phyloP scores from a whole-genome alignment of 768 basidiomycete genomes.

The Serendipita indica region DNA sequence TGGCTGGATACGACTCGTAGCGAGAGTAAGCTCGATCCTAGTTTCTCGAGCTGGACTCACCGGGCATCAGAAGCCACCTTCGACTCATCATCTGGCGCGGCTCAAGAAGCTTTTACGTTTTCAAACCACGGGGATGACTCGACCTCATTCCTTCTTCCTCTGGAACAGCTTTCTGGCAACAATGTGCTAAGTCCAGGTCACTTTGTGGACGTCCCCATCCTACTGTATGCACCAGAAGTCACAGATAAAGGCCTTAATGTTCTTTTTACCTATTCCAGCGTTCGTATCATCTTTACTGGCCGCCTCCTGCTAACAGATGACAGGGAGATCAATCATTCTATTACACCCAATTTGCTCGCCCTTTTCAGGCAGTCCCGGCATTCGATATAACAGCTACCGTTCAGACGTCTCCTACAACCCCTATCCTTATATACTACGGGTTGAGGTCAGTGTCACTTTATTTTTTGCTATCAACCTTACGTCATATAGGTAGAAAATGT shows the following conservation, averaged over 20 bases:
- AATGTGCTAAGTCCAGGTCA: slow-evolving; percentile 29
- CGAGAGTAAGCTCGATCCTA: slow-evolving; percentile 18
- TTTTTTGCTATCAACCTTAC: background rate
- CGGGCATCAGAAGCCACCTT: no score
- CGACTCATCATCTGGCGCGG: no score
- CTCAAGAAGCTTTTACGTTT: no score
- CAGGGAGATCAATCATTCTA: slow-evolving; percentile 37
- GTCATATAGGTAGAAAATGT: slow-evolving; percentile 40
- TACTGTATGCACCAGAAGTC: slow-evolving; percentile 35
- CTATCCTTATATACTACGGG: slow-evolving; percentile 13
- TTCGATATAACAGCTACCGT: slow-evolving; percentile 38
- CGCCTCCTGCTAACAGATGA: slow-evolving; percentile 22
- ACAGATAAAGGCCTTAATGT: slow-evolving; percentile 41
- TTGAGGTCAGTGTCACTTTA: slow-evolving; percentile 14
- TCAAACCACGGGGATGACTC: slow-evolving; percentile 15
- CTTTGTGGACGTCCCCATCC: slow-evolving; percentile 35
- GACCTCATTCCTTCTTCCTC: slow-evolving; percentile 1
- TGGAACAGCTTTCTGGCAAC: slow-evolving; percentile 3
- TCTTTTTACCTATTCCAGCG: slow-evolving; percentile 55
- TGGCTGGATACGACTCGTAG: slow-evolving; percentile 28
- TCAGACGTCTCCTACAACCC: slow-evolving; percentile 27
- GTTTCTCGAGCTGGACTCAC: slow-evolving; percentile 10
- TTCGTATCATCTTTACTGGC: slow-evolving; percentile 16
- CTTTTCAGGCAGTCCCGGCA: slow-evolving; percentile 45
- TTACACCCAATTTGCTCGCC: slow-evolving; percentile 37